Evolutionary conservation across 495 filamentous ascomycete genomes (phyloP).

Genomic region (Pyrenopolyporus hunteri): DNA sequence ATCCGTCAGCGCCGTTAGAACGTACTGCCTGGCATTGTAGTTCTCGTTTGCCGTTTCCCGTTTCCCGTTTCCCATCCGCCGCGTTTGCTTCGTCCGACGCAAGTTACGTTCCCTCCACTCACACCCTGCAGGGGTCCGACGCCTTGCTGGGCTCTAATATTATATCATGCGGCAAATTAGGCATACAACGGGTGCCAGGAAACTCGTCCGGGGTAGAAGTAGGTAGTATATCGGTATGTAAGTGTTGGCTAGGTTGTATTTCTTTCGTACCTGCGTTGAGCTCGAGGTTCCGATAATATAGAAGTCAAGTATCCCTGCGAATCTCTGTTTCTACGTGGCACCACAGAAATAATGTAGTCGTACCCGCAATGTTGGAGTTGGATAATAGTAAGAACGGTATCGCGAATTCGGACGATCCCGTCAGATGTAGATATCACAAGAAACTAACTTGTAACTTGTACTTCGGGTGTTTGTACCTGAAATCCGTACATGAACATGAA

Average conservation of each 20-base stretch:
- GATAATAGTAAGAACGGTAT: too few species aligned
- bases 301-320: too few species aligned
- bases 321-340: too few species aligned
- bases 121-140: constrained; percentile 32
- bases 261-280: not conserved
- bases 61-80: constrained; percentile 10
- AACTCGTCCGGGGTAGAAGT: constrained; percentile 2
- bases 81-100: constrained; percentile 2
- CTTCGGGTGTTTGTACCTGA: not conserved
- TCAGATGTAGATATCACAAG: too few species aligned
- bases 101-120: constrained; percentile 22
- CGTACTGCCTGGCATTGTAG: constrained; percentile 20
- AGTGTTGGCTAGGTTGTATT: not conserved
- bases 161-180: constrained; percentile 34
- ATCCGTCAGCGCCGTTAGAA: constrained; percentile 1
- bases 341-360: too few species aligned
- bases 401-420: too few species aligned
- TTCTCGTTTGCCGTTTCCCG: not conserved
- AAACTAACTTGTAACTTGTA: too few species aligned
- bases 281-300: not conserved
- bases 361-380: too few species aligned
- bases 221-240: not conserved
- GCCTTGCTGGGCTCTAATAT: not conserved
- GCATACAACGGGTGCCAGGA: constrained; percentile 3
- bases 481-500: constrained; percentile 2